A percentile compares a stretch with the other conserved stretches of the same genome.
These are phyloP conservation scores for Quercus mongolica DNA, from an alignment of 306 rosid species.

Conservation along the genomic window DNA sequence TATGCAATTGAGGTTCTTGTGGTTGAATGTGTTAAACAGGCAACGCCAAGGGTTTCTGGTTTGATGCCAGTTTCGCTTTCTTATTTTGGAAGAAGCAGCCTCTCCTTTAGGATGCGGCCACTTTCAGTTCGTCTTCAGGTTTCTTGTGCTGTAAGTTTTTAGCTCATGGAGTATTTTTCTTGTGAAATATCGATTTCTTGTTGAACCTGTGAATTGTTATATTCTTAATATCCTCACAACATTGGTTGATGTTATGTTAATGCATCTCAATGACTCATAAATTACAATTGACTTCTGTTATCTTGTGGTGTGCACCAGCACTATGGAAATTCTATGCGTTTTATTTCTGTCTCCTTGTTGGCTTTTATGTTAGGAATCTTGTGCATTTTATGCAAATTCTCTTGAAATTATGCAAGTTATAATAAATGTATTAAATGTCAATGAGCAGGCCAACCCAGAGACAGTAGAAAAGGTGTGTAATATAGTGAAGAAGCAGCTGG, in stretches of 20 bases:
- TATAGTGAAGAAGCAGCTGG: slow-evolving; percentile 72
- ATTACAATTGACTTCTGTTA: too few relatives aligned
- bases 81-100: slow-evolving; percentile 36
- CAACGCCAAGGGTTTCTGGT: slow-evolving; percentile 17
- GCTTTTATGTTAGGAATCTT: neutral
- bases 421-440: slow-evolving; percentile 1
- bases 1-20: slow-evolving; percentile 4
- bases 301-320: too few relatives aligned
- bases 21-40: slow-evolving; percentile 38
- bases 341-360: too few relatives aligned
- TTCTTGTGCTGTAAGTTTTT: slow-evolving; percentile 60
- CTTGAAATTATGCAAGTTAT: neutral
- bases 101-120: slow-evolving; percentile 30
- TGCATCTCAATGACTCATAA: too few relatives aligned
- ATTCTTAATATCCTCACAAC: too few relatives aligned
- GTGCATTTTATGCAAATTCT: neutral
- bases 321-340: too few relatives aligned
- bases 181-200: too few relatives aligned
- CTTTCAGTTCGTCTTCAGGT: slow-evolving; percentile 35
- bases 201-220: too few relatives aligned
- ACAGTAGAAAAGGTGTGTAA: slow-evolving; percentile 62
- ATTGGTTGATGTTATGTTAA: too few relatives aligned
- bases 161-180: neutral
- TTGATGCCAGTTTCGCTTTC: slow-evolving; percentile 27
- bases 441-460: slow-evolving; percentile 65